Conservation (phyloP, 2,329 filamentous ascomycete species). For the Cercospora sp. region DNA sequence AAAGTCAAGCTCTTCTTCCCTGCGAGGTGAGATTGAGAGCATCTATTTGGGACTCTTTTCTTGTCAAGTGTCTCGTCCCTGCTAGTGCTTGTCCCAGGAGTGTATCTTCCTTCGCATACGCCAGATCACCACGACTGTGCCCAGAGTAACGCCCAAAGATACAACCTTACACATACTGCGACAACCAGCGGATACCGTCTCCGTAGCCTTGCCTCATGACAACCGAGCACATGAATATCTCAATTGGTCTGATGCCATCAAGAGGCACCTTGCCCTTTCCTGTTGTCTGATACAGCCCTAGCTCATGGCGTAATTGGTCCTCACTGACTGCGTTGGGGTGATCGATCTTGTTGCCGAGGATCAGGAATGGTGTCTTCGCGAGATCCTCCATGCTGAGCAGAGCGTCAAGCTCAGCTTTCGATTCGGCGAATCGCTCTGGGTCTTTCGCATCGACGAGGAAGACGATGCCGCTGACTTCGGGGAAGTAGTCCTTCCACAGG, state of each 20-base stretch:
- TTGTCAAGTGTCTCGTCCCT: background rate
- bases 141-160: background rate
- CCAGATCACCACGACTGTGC: background rate
- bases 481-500: constrained; percentile 96
- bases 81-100: background rate
- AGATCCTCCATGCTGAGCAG: constrained; percentile 97
- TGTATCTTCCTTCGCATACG: background rate
- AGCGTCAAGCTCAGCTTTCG: constrained; percentile 92
- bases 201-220: constrained; percentile 95
- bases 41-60: background rate
- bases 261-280: constrained; percentile 92
- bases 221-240: constrained; percentile 99
- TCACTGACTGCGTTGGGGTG: constrained; percentile 93
- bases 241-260: constrained; percentile 90
- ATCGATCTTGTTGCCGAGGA: constrained; percentile 99
- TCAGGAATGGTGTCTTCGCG: constrained; percentile 89
- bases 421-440: constrained; percentile 88
- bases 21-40: background rate
- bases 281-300: constrained; percentile 91
- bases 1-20: background rate
- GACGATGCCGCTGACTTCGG: constrained; percentile 92
- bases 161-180: constrained; percentile 73
- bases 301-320: constrained; percentile 87
- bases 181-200: constrained; percentile 84
- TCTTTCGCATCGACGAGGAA: constrained; percentile 98